Conservation (phyloP, 495 filamentous ascomycete species). For the Cryomyces minteri region DNA sequence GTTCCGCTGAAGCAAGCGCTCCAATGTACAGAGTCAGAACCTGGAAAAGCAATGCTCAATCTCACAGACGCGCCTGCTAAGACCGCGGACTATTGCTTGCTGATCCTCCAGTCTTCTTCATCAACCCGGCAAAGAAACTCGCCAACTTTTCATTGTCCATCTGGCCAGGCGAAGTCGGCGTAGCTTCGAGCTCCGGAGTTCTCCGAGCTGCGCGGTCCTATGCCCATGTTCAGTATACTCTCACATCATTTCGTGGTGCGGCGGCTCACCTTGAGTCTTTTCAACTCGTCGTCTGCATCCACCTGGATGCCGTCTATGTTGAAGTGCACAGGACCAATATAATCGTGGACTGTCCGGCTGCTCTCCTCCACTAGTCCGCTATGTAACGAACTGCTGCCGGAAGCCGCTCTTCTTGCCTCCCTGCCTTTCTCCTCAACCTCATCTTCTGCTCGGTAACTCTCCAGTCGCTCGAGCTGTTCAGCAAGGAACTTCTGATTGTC, state of each 20-base stretch:
- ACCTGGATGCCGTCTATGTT: conserved; percentile 97
- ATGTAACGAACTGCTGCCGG: not conserved
- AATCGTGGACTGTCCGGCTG: conserved; percentile 48
- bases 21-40: too few relatives aligned
- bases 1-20: too few relatives aligned
- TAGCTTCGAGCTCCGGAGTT: not conserved
- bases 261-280: conserved; percentile 53
- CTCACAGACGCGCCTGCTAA: too few relatives aligned
- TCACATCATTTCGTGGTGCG: not conserved
- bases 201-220: not conserved
- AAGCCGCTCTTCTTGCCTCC: conserved; percentile 20
- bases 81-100: too few relatives aligned
- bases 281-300: conserved; percentile 87
- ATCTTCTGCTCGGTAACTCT: conserved; percentile 36
- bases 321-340: conserved; percentile 90
- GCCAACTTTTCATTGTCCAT: not conserved
- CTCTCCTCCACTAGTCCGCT: conserved; percentile 15
- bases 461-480: conserved; percentile 53
- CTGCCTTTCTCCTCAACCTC: conserved; percentile 33
- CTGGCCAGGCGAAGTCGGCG: not conserved
- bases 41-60: too few relatives aligned
- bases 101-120: not conserved
- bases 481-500: conserved; percentile 67
- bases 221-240: not conserved
- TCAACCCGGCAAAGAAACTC: not conserved